Evolutionary conservation across 305 asterid genomes (phyloP).

Genomic region (Plantago lanceolata): DNA sequence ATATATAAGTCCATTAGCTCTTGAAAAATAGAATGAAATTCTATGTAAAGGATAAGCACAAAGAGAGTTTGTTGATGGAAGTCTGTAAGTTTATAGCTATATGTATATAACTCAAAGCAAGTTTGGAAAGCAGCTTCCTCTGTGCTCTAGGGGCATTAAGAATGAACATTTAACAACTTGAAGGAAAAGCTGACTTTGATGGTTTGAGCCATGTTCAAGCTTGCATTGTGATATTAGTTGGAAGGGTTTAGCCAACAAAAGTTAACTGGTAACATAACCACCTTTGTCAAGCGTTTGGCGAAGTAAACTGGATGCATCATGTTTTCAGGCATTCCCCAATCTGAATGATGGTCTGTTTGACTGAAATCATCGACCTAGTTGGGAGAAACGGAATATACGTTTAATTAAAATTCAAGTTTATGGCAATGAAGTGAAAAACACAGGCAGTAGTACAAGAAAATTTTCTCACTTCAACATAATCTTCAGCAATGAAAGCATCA

Average conservation of each 20-base stretch:
- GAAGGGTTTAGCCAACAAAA: slow-evolving; percentile 19
- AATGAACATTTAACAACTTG: not conserved
- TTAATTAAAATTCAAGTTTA: slow-evolving; percentile 10
- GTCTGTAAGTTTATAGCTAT: not conserved
- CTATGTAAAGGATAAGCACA: not conserved
- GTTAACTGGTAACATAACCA: slow-evolving; percentile 29
- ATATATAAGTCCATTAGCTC: not conserved
- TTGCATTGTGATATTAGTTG: slow-evolving; percentile 13
- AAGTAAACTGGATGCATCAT: slow-evolving; percentile 73
- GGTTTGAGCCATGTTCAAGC: not conserved
- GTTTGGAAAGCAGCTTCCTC: too few relatives aligned
- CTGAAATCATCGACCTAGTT: slow-evolving; percentile 50
- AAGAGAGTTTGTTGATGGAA: not conserved
- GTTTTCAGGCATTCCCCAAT: slow-evolving; percentile 61
- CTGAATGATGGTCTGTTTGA: slow-evolving; percentile 32
- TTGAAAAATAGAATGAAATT: not conserved
- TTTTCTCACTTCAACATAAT: slow-evolving; percentile 51
- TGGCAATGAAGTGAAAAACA: not conserved
- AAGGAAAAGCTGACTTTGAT: not conserved
- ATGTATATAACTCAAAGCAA: too few relatives aligned
- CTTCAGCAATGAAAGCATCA: slow-evolving; percentile 43
- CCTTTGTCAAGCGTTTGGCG: slow-evolving; percentile 75
- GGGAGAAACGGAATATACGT: slow-evolving; percentile 16
- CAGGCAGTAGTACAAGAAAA: slow-evolving; percentile 12
- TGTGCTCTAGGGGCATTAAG: too few relatives aligned